Evolutionary conservation across 352 stramenopile genomes (phyloP), one percentile per base, ranked within the genome.

Genomic region (Pythium dissotocum): DNA sequence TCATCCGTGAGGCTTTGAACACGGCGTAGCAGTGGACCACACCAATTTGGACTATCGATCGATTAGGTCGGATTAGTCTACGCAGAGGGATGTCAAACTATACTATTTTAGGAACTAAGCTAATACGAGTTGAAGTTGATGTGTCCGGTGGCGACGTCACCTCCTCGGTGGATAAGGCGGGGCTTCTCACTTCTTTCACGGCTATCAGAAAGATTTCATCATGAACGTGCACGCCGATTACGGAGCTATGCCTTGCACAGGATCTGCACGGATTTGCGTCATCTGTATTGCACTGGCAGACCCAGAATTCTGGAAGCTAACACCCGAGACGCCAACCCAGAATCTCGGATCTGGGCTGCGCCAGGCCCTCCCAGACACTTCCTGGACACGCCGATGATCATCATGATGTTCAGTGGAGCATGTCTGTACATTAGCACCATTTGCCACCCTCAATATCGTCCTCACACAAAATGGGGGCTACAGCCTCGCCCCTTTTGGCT

Each of bases 381-480:
- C 42, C 46, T 26, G 6, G 46, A 53, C 21, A 51, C 16, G 21
- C n/a, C 46, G 21, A 53, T 24, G 6, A 40, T 10, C 35, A 40
- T 12, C 9, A 10, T 40, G 38, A 24, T 49, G 40, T n/a, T 24
- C 14, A 49, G 40, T 21, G 16, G 40, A 49, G 40, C 40, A 24
- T 16, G 18, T 9, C 14, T 53, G 21, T 32, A 30, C 46, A 30
- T 6, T 1, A 53, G 46, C 5, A 53, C 21, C n/a, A 30, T 9
- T 30, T 53, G 46, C n/a, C 46, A 14, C 46, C 1, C 7, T 5
- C 21, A 24, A 53, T 13, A 26, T 24, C 21, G 46, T 53, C 46
- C 46, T 53, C 46, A 53, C 46, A 53, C 46, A 53, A 9, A 53
- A 4, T 53, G 46, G 46, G 46, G 6, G 46, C 46, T 32, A 44